Base-by-base conservation (phyloP, 805 yeast genomes). In the Priceomyces fermenticarens region DNA sequence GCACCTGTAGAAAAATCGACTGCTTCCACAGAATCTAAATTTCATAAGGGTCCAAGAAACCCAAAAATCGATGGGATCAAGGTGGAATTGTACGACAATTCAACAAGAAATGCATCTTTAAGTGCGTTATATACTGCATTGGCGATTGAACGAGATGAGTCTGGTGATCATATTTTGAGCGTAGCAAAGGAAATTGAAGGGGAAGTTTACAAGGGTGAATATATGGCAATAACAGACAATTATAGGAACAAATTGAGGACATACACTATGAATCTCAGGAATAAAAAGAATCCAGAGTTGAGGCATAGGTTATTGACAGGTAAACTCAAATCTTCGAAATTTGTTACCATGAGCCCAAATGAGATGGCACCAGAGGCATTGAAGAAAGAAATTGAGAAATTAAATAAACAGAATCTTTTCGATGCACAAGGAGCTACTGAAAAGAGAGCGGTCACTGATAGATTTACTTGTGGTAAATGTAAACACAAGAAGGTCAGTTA, bases 401-500 rank as follows among this genome's bases (percentile, higher is more conserved):
- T 93, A 52, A 88, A 87, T 56, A 83, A 86, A 60, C 85, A 88
- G 63, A 93, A 93, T 63, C 72, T 93, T 59, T 91, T 86, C 64
- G 95, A 91, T 59, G 99, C 99, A 2, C 97, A 88, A 66, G 97
- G 97, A 54, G 98, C 99, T 5, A 89, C 88, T 5, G 93, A 91
- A 55, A 88, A 89, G 71, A 78, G 97, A 54, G 96, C 98, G 1
- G 89, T 88, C 30, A 93, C 99, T 6, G 98, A 91, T 63, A 76
- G 98, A 63, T 93, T 93, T 63, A 85, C 95, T 1, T 93, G 99
- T 67, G 97, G 98, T 38, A 93, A 91, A 64, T 93, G 99, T 78
- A 93, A 91, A 67, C 91, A 89, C 62, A 89, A 90, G 75, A 89
- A 88, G 72, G 99, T 93, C 32, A 85, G 95, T 53, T 93, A 93